Evolutionary conservation across 2,329 filamentous ascomycete species (phyloP).

Genomic region (Paradendryphiella salina): DNA sequence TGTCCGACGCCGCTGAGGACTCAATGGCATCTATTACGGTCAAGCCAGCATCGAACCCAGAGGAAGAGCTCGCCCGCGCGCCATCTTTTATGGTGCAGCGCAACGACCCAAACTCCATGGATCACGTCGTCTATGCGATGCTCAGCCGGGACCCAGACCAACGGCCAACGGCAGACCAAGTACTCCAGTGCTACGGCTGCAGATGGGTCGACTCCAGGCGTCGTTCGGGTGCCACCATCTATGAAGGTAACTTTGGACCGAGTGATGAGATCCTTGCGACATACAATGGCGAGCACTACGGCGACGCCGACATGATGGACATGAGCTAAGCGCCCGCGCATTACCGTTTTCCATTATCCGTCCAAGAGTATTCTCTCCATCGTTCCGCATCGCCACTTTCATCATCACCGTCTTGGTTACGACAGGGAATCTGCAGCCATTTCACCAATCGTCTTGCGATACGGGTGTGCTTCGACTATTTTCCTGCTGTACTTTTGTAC

Average conservation of each 20-base stretch:
- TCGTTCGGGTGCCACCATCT: conserved; percentile 88
- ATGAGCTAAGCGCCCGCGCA: conserved; percentile 34
- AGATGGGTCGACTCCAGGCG: conserved; percentile 78
- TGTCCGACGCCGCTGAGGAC: conserved; percentile 46
- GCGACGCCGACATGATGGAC: conserved; percentile 64
- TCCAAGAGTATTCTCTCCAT: background rate
- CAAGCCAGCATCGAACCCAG: conserved; percentile 30
- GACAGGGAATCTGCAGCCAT: conserved; percentile 16
- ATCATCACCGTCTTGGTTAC: conserved; percentile 9
- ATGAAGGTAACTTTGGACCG: conserved; percentile 94
- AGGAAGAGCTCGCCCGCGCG: conserved; percentile 65
- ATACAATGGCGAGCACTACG: conserved; percentile 49
- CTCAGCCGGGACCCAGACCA: conserved; percentile 72
- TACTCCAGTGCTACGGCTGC: conserved; percentile 74
- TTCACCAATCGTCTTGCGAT: conserved; percentile 16
- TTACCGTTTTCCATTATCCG: background rate
- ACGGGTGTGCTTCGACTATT: conserved; percentile 8
- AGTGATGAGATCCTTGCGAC: conserved; percentile 61
- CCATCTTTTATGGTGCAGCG: conserved; percentile 88
- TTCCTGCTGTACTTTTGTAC: conserved; percentile 13
- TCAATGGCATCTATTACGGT: conserved; percentile 46
- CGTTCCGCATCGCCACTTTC: background rate
- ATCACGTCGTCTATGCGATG: conserved; percentile 85
- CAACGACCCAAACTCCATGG: conserved; percentile 72
- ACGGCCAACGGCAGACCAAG: conserved; percentile 73